Evolutionary conservation across 164 flowering plant genomes (phyloP).

Genomic region (Stephania cephalantha): DNA sequence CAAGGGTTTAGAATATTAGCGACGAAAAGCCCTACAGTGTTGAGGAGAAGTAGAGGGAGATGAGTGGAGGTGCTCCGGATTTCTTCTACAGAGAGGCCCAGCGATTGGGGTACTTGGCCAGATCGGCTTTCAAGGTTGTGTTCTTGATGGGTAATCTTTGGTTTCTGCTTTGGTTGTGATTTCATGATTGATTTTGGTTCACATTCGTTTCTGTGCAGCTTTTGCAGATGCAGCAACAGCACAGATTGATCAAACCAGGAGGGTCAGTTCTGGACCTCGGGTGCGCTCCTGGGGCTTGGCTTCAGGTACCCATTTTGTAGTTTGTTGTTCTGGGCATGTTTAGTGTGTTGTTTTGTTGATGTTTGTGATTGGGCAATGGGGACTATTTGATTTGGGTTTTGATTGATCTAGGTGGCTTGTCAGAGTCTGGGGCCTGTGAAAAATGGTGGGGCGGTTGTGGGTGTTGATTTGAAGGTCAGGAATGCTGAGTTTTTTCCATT

Average conservation of each 20-base stretch:
- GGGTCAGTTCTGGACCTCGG: slow-evolving; percentile 97
- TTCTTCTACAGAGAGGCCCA: slow-evolving; percentile 97
- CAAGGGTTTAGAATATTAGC: not conserved
- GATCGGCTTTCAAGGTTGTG: slow-evolving; percentile 87
- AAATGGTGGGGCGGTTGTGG: slow-evolving; percentile 81
- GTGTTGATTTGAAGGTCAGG: slow-evolving; percentile 83
- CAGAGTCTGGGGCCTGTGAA: slow-evolving; percentile 79
- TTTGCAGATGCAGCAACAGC: slow-evolving; percentile 77
- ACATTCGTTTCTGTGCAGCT: slow-evolving; percentile 33
- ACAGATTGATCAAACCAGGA: slow-evolving; percentile 71
- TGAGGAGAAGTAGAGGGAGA: slow-evolving; percentile 20
- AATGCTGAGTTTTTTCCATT: not conserved
- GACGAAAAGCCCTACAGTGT: not conserved
- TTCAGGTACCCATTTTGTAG: slow-evolving; percentile 53
- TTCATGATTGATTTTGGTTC: not conserved
- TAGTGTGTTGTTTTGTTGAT: not conserved
- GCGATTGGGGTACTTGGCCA: slow-evolving; percentile 93
- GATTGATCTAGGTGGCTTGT: slow-evolving; percentile 68
- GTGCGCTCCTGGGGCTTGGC: slow-evolving; percentile 99
- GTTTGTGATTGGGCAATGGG: not conserved
- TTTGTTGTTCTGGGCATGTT: not conserved
- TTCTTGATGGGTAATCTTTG: slow-evolving; percentile 4
- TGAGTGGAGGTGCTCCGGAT: slow-evolving; percentile 80
- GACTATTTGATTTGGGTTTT: not conserved
- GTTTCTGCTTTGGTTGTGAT: not conserved